Conservation (phyloP, 1,284 basidiomycete genomes). For the Inonotus obliquus region DNA sequence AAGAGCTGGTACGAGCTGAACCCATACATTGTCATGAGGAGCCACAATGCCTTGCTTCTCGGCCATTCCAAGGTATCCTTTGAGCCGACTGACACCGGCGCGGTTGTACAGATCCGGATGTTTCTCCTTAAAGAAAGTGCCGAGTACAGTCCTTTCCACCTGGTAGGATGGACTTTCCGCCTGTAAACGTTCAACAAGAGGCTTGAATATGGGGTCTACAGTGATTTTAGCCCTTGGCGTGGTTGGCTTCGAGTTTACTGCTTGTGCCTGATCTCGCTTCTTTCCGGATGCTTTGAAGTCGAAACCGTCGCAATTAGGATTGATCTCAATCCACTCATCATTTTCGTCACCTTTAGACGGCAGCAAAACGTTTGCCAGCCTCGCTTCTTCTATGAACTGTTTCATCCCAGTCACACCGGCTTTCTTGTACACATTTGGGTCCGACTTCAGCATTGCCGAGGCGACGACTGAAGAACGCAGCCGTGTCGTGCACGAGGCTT, state of each 20-base stretch:
- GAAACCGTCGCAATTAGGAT: too few species aligned
- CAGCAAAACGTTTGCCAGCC: slow-evolving; percentile 40
- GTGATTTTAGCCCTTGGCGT: neutral
- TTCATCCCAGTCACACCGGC: slow-evolving; percentile 41
- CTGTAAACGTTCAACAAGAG: slow-evolving; percentile 1
- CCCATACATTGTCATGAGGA: neutral
- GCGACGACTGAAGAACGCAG: slow-evolving; percentile 39
- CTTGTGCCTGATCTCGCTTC: too few species aligned
- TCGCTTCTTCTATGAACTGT: slow-evolving; percentile 42
- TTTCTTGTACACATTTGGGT: slow-evolving; percentile 35
- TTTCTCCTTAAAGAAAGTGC: neutral
- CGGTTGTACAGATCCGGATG: neutral
- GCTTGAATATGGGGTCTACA: neutral
- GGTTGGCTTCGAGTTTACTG: too few species aligned
- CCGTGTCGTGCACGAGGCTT: slow-evolving; percentile 28
- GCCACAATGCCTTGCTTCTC: neutral
- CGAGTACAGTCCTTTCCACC: neutral
- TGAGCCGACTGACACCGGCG: neutral
- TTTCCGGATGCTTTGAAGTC: too few species aligned
- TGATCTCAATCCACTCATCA: slow-evolving; percentile 34
- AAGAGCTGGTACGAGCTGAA: neutral
- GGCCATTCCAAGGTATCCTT: slow-evolving; percentile 4
- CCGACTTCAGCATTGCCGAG: slow-evolving; percentile 30
- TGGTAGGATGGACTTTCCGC: neutral
- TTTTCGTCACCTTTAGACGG: slow-evolving; percentile 33